A percentile compares a stretch with the other conserved stretches of the same genome.
phyloP scores from a whole-genome alignment of 441 rosid species.

The Croton laevigatus region DNA sequence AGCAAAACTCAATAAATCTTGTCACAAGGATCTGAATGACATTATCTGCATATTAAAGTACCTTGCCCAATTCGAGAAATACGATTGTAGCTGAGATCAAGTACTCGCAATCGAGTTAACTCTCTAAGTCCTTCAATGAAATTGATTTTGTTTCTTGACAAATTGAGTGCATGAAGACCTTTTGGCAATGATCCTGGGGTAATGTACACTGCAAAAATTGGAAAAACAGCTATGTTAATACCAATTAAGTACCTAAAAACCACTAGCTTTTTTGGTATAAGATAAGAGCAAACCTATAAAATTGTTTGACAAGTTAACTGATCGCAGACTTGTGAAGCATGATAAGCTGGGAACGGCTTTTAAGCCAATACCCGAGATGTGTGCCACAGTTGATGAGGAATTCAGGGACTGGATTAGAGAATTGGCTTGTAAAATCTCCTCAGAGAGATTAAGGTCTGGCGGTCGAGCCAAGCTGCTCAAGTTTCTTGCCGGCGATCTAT shows the following conservation, averaged over 20 bases:
- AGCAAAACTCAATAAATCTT: background rate
- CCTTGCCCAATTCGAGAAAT: slow-evolving; percentile 90
- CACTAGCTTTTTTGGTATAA: background rate
- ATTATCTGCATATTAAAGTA: slow-evolving; percentile 22
- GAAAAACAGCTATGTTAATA: slow-evolving; percentile 4
- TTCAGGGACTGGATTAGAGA: slow-evolving; percentile 69
- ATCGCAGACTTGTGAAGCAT: slow-evolving; percentile 70
- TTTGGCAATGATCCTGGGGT: slow-evolving; percentile 76
- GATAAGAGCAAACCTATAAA: slow-evolving; percentile 56
- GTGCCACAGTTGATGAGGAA: slow-evolving; percentile 80
- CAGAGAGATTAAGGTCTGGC: slow-evolving; percentile 46
- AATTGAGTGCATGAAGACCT: slow-evolving; percentile 75
- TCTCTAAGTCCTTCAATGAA: slow-evolving; percentile 87
- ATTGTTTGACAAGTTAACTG: slow-evolving; percentile 79
- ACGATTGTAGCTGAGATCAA: slow-evolving; percentile 90
- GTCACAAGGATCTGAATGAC: background rate
- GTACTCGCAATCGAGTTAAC: slow-evolving; percentile 64
- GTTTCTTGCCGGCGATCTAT: slow-evolving; percentile 38
- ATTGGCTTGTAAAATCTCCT: slow-evolving; percentile 68
- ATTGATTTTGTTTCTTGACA: slow-evolving; percentile 82
- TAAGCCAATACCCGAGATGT: slow-evolving; percentile 71
- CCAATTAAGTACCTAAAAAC: background rate
- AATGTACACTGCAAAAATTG: slow-evolving; percentile 56
- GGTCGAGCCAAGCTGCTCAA: slow-evolving; percentile 24
- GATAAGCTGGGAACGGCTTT: slow-evolving; percentile 73